A percentile compares a stretch with the other conserved stretches of the same genome.
Evolutionary conservation across 169 alveolate genomes (phyloP).

Genomic region (Eimeria falciformis): DNA sequence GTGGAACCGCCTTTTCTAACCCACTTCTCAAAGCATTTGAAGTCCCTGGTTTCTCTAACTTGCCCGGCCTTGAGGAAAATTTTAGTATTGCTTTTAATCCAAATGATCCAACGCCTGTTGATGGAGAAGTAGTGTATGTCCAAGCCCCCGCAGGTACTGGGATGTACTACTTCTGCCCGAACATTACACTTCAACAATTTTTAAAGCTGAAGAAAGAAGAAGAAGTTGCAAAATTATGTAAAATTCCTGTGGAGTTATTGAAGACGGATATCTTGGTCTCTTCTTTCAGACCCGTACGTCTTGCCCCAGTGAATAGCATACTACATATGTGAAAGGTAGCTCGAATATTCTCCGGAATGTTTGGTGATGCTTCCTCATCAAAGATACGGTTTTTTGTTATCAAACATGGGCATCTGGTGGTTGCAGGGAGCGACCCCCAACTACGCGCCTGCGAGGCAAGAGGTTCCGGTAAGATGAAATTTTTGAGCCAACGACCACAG

Average conservation of each 20-base stretch:
- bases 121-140: constrained; percentile 45
- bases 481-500: too few relatives aligned
- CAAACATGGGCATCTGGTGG: neutral
- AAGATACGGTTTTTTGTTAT: neutral
- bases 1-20: constrained; percentile 37
- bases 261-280: constrained; percentile 39
- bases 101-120: constrained; percentile 6
- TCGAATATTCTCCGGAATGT: neutral
- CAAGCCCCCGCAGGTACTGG: constrained; percentile 71
- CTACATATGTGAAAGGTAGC: neutral
- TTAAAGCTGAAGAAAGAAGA: constrained; percentile 45
- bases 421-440: constrained; percentile 67
- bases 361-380: neutral
- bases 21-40: constrained; percentile 21
- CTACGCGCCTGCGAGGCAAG: constrained; percentile 56
- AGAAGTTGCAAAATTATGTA: constrained; percentile 39
- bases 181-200: constrained; percentile 27
- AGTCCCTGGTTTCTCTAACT: constrained; percentile 46
- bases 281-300: constrained; percentile 31
- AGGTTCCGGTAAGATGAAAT: constrained; percentile 39
- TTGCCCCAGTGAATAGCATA: neutral
- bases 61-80: constrained; percentile 18
- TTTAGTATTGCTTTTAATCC: constrained; percentile 35
- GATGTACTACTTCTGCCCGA: constrained; percentile 34
- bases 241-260: constrained; percentile 50